phyloP scores from a whole-genome alignment of 78 protist species.

The Dictyostelium purpureum region DNA sequence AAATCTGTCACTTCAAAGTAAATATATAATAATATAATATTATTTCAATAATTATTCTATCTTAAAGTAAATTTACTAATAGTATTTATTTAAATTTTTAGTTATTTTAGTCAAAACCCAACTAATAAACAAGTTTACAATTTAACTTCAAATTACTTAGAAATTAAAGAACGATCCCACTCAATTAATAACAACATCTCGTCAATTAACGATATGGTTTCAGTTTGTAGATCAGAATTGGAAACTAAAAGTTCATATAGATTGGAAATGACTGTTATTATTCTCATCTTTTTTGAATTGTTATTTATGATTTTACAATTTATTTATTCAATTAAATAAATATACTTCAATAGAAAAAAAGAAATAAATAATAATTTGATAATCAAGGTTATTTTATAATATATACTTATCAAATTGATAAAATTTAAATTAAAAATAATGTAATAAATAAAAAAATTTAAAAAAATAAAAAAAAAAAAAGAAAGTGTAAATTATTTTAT shows the following conservation, averaged over 20 bases:
- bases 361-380: too few species aligned
- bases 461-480: too few species aligned
- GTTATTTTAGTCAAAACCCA: background rate
- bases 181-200: background rate
- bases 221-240: constrained; percentile 26
- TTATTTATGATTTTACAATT: constrained; percentile 55
- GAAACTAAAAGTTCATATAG: constrained; percentile 30
- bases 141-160: constrained; percentile 12
- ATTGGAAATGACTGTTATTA: constrained; percentile 50
- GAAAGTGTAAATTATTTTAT: too few species aligned
- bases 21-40: background rate
- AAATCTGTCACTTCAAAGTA: background rate
- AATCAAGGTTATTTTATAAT: too few species aligned
- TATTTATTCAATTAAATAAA: background rate
- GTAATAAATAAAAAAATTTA: too few species aligned
- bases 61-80: too few species aligned
- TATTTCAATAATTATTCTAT: background rate
- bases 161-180: constrained; percentile 24
- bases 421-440: too few species aligned
- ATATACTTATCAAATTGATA: too few species aligned
- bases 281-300: constrained; percentile 43
- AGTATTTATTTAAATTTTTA: background rate
- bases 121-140: background rate
- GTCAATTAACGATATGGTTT: constrained; percentile 1
- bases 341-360: too few species aligned